Percentiles rank a stretch among this genome's conserved stretches.
Evolutionary conservation across 2,329 filamentous ascomycete species (phyloP).

Genomic region (Talaromyces piceae): DNA sequence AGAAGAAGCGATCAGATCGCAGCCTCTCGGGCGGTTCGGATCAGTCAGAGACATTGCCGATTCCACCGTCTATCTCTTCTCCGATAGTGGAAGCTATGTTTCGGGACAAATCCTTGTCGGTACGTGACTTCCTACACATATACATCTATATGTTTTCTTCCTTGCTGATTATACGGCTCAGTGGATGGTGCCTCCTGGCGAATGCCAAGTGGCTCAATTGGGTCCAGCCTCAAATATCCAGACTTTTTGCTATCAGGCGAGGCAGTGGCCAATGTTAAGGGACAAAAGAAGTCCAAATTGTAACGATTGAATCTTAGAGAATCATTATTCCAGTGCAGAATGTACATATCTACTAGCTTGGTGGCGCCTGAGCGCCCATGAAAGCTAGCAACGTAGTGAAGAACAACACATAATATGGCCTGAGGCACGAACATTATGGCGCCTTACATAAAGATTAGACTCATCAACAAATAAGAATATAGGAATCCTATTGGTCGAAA

Average conservation of each 20-base stretch:
- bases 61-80: slow-evolving; percentile 82
- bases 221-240: slow-evolving; percentile 45
- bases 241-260: slow-evolving; percentile 52
- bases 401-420: no score
- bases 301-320: no score
- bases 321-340: no score
- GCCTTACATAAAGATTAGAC: no score
- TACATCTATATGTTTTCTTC: not conserved
- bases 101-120: slow-evolving; percentile 72
- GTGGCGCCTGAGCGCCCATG: no score
- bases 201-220: slow-evolving; percentile 24
- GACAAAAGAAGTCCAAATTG: slow-evolving; percentile 51
- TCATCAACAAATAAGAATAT: no score
- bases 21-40: slow-evolving; percentile 72
- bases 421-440: no score
- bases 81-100: slow-evolving; percentile 76
- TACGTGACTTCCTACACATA: slow-evolving; percentile 18
- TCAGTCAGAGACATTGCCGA: slow-evolving; percentile 83
- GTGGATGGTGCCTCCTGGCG: slow-evolving; percentile 38
- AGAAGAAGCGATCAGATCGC: slow-evolving; percentile 38
- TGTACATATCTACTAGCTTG: no score
- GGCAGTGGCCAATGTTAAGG: slow-evolving; percentile 50
- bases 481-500: no score
- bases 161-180: slow-evolving; percentile 12
- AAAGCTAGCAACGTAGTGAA: no score